Evolutionary conservation across 192 early-diverging fungal species (phyloP).

Genomic region (Umbelopsis sp.): DNA sequence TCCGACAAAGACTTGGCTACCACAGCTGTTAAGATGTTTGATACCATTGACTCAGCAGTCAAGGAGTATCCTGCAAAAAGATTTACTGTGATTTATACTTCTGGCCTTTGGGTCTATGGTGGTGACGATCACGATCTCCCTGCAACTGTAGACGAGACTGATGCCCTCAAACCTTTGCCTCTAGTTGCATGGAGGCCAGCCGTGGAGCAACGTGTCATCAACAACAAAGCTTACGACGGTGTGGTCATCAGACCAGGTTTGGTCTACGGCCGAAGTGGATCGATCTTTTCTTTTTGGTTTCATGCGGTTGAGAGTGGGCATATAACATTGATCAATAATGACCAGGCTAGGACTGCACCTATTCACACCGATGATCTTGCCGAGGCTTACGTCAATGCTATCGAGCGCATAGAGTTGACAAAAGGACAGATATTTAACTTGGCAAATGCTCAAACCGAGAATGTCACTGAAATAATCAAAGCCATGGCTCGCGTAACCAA

Average conservation of each 20-base stretch:
- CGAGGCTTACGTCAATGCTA: conserved; percentile 29
- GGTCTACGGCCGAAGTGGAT: conserved; percentile 28
- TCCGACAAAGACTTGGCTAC: neutral
- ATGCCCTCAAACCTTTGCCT: neutral
- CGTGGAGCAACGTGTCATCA: conserved; percentile 31
- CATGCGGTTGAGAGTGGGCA: conserved; percentile 19
- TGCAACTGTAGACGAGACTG: neutral
- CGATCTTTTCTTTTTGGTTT: conserved; percentile 32
- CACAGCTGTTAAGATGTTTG: neutral
- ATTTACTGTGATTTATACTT: conserved; percentile 39
- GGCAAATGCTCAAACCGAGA: conserved; percentile 30
- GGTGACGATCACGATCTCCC: conserved; percentile 3
- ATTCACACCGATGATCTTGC: conserved; percentile 46
- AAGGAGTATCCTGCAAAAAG: conserved; percentile 33
- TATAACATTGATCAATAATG: conserved; percentile 23
- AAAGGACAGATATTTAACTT: conserved; percentile 39
- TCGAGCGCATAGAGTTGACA: conserved; percentile 27
- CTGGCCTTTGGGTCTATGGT: conserved; percentile 30
- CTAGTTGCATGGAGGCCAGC: conserved; percentile 40
- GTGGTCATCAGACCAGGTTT: conserved; percentile 35
- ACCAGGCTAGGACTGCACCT: conserved; percentile 6
- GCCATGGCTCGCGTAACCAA: conserved; percentile 31
- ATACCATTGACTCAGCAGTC: conserved; percentile 30
- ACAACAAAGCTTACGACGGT: conserved; percentile 13
- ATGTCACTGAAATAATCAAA: conserved; percentile 26